Percentiles rank a stretch among this genome's conserved stretches.
Conservation (phyloP, 2,329 filamentous ascomycete genomes). For the Fusarium pseudoanthophilum region DNA sequence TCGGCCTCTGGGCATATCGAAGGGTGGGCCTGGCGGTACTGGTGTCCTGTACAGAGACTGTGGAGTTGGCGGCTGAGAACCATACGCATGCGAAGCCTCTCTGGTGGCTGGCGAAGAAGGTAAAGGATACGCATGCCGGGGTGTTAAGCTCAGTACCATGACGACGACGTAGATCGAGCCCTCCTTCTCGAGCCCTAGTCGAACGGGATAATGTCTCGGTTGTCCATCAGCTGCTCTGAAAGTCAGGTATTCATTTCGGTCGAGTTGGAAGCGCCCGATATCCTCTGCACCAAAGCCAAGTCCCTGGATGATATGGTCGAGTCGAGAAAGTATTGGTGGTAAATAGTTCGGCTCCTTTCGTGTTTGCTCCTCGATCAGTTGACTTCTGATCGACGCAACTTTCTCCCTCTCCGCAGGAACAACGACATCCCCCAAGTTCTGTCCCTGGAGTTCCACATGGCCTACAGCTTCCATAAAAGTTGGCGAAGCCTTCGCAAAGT, state of each 20-base stretch:
- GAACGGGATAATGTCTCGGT: constrained; percentile 60
- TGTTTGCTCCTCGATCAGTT: constrained; percentile 67
- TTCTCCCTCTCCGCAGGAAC: constrained; percentile 63
- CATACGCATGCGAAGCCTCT: constrained; percentile 57
- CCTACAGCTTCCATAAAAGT: constrained; percentile 68
- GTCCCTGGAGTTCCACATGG: constrained; percentile 57
- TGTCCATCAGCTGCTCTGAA: constrained; percentile 65
- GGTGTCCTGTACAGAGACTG: constrained; percentile 54
- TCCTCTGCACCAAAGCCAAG: constrained; percentile 66
- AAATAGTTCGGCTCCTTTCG: constrained; percentile 70
- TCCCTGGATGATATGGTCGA: constrained; percentile 64
- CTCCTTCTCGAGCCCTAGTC: constrained; percentile 67
- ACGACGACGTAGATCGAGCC: constrained; percentile 72
- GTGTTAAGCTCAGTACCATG: constrained; percentile 55
- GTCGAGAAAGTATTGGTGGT: constrained; percentile 69
- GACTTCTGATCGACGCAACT: constrained; percentile 60
- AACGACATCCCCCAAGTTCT: constrained; percentile 66
- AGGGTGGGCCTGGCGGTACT: constrained; percentile 58
- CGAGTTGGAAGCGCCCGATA: constrained; percentile 61
- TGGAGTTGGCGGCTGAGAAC: constrained; percentile 47
- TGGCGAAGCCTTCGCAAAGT: constrained; percentile 66
- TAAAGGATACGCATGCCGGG: constrained; percentile 54
- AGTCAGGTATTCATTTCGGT: constrained; percentile 65
- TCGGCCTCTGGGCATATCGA: constrained; percentile 58
- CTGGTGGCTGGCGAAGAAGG: constrained; percentile 58